Base-by-base conservation (phyloP, 345 rosid genomes). In the Eucalyptus melliodora region DNA sequence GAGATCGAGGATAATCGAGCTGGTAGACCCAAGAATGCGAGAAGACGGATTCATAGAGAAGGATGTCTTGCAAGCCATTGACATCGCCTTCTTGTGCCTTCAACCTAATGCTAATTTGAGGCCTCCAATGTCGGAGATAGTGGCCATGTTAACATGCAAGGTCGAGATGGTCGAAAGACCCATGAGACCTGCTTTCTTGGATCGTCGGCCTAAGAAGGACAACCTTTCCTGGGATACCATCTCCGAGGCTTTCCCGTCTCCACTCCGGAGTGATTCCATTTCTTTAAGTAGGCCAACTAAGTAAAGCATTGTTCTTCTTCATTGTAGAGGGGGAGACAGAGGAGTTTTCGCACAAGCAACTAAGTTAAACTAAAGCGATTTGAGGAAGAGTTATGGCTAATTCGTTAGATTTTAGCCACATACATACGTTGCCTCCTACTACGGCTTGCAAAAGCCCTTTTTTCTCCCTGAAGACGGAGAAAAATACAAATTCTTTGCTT, bases 61-160 rank as follows among this genome's bases (percentile, higher is more conserved):
- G 72, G 95, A 94, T 21, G 93, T 93, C 47, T 9, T 93, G 91
- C 93, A 90, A n/a, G 91, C 90, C 40, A 92, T 95, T 37, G 89
- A 92, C 23, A 94, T 92, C 11, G 96, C 97, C n/a, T 91, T 94
- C 51, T 88, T 95, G 17, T 94, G 96, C 87, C 95, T 95, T 77
- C 97, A 95, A 55, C 94, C 95, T 53, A 93, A 91, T 9, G 93
- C 94, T 27, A 91, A 90, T 86, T 87, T 90, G 34, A 89, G 97
- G 87, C 96, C 97, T 11, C 94, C 93, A 5, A 95, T 96, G 97
- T 96, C 96, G 23, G 92, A 92, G 87, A 89, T 95, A 30, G 97
- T 94, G 31, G 94, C 96, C 17, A 92, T 92, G 94, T 87, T 96
- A 55, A 96, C 96, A 1, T 94, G 93, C 89, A 93, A 89, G 69